A percentile compares a stretch with the other conserved stretches of the same genome.
These are phyloP conservation scores for Saccharomycopsis schoenii DNA, from an alignment of 805 yeast species.

Conservation along the genomic window DNA sequence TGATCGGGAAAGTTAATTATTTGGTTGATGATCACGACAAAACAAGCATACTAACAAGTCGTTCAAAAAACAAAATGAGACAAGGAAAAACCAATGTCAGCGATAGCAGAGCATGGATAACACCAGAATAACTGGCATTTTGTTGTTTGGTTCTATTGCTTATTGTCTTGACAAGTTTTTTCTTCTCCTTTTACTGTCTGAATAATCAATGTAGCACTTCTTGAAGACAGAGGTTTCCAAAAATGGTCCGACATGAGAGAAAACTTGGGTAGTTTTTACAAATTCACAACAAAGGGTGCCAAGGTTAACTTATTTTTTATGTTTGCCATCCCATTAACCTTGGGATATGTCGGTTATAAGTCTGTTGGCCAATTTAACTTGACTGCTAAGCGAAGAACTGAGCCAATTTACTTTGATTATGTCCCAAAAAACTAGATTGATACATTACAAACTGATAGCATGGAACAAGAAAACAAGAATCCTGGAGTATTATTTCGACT, in stretches of 20 bases:
- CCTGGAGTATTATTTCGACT: neutral
- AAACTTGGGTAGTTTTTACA: constrained; percentile 17
- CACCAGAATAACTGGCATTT: neutral
- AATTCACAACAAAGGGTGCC: constrained; percentile 17
- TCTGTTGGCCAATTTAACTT: constrained; percentile 21
- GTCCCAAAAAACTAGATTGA: constrained; percentile 10
- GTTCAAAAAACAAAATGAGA: neutral
- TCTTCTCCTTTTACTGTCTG: neutral
- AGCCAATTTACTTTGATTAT: constrained; percentile 15
- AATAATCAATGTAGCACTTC: constrained; percentile 6
- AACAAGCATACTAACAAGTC: neutral
- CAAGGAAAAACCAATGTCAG: neutral
- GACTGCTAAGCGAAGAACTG: constrained; percentile 10
- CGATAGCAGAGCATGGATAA: too few relatives aligned
- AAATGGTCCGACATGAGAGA: constrained; percentile 17
- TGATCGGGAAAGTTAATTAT: neutral
- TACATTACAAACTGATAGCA: neutral
- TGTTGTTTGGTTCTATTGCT: neutral
- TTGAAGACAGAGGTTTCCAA: constrained; percentile 16
- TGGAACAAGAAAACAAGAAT: neutral
- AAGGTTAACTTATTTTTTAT: constrained; percentile 14
- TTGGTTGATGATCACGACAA: neutral
- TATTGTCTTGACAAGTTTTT: neutral
- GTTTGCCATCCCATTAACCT: constrained; percentile 26
- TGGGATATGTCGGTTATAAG: constrained; percentile 26